Base-by-base conservation (phyloP, 345 rosid genomes). In the Eucalyptus decipiens region DNA sequence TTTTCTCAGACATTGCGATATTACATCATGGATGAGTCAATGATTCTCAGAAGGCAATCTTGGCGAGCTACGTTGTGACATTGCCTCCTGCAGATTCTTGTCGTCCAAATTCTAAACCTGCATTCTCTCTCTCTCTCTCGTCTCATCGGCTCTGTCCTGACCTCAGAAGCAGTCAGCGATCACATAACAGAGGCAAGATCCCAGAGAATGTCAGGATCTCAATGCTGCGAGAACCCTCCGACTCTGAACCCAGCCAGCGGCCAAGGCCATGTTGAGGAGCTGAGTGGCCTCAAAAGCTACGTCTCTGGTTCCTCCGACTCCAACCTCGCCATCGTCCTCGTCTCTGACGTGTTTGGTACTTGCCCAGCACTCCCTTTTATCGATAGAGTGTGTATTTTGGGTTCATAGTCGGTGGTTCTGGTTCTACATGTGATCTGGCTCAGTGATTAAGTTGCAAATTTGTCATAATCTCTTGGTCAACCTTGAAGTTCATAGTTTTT, bases 191-290 rank as follows among this genome's bases (percentile, higher is more conserved):
- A 34, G 80, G 80, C 80, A 69, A 69, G 37, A 18, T 69, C 80
- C 80, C 24, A 18, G 37, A 89, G 9, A 50, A 95, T 95, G 99
- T 93, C 96, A n/a, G 95, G 95, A 62, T 93, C 96, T 88, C 95
- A 96, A 94, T 96, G 99, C 94, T 93, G 95, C 40, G 90, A 90
- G 87, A 95, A 95, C 92, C 99, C 99, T 69, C 99, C 97, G 51
- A 90, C 87, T 45, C 89, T 92, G 9, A 91, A 92, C 90, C 91
- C 95, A 40, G 88, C 47, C 43, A 80, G 92, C n/a, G 99, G 98
- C 45, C 90, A 89, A 43, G 99, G 99, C 16, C 92, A 92, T 30
- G 96, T 94, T 9, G 93, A 95, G 90, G 90, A 94, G 81, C 58
- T 96, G 7, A 96, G 92, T 32, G 98, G 96, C 51, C 94, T 97